A percentile compares a stretch with the other conserved stretches of the same genome.
phyloP scores from a whole-genome alignment of 2,329 filamentous ascomycete species.

The Epichloe brachyelytri region DNA sequence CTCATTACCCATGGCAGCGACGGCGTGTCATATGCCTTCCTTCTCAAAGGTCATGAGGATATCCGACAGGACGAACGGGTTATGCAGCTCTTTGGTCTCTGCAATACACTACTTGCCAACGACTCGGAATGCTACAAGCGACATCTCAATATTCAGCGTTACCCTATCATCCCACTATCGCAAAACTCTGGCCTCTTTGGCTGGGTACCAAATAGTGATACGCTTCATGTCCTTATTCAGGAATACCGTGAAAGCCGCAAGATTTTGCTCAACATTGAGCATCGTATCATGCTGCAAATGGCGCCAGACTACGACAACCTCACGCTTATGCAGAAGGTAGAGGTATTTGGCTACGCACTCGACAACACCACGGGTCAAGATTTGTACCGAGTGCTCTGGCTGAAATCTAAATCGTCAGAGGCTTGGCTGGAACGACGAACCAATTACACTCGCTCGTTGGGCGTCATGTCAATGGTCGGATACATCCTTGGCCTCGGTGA shows the following conservation, averaged over 20 bases:
- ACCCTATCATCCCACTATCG: constrained; percentile 91
- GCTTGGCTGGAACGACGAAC: constrained; percentile 94
- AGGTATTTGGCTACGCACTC: constrained; percentile 96
- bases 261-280: constrained; percentile 97
- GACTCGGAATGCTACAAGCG: constrained; percentile 96
- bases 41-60: constrained; percentile 98
- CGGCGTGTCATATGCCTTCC: constrained; percentile 73
- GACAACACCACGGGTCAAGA: constrained; percentile 99
- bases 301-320: constrained; percentile 97
- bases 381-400: constrained; percentile 92
- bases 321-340: constrained; percentile 98
- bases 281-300: constrained; percentile 99
- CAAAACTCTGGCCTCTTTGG: constrained; percentile 91
- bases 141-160: constrained; percentile 90
- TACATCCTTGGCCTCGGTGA: constrained; percentile 96
- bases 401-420: constrained; percentile 97
- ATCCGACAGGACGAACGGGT: constrained; percentile 97
- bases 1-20: constrained; percentile 82
- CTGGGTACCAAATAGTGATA: constrained; percentile 97
- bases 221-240: constrained; percentile 87
- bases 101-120: constrained; percentile 86
- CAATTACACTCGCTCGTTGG: constrained; percentile 95
- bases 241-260: constrained; percentile 96
- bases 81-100: constrained; percentile 97
- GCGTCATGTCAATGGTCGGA: constrained; percentile 99